A percentile compares a stretch with the other conserved stretches of the same genome.
These are phyloP conservation scores for Fusarium dimerum DNA, from an alignment of 2,329 filamentous ascomycete genomes.

Conservation along the genomic window DNA sequence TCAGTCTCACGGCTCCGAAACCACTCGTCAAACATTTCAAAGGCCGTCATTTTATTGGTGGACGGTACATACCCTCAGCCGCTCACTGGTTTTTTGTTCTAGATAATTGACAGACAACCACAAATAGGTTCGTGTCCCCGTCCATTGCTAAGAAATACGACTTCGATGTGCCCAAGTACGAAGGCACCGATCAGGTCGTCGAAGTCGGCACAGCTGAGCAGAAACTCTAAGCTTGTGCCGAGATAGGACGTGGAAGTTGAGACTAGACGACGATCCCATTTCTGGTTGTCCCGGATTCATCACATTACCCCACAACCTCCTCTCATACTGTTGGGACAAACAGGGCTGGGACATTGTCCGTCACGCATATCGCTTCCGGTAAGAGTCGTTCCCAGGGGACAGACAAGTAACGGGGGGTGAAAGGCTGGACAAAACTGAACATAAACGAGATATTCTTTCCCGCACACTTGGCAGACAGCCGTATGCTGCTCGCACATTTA, in stretches of 20 bases:
- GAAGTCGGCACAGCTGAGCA: slow-evolving; percentile 62
- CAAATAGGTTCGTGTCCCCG: slow-evolving; percentile 71
- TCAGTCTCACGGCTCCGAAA: slow-evolving; percentile 93
- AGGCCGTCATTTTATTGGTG: slow-evolving; percentile 90
- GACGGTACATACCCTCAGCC: slow-evolving; percentile 56
- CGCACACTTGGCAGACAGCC: slow-evolving; percentile 59
- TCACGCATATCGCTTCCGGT: slow-evolving; percentile 49
- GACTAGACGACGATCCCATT: slow-evolving; percentile 5
- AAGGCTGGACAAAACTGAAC: slow-evolving; percentile 56
- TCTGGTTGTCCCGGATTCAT: slow-evolving; percentile 8
- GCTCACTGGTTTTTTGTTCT: neutral
- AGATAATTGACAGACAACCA: slow-evolving; percentile 15
- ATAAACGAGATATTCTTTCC: slow-evolving; percentile 60
- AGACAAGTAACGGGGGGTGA: slow-evolving; percentile 49
- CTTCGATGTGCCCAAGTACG: slow-evolving; percentile 79
- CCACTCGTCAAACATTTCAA: slow-evolving; percentile 81
- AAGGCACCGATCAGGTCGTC: slow-evolving; percentile 85
- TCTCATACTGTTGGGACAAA: slow-evolving; percentile 59
- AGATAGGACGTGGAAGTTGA: slow-evolving; percentile 6
- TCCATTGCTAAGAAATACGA: slow-evolving; percentile 82
- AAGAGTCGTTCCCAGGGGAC: slow-evolving; percentile 45
- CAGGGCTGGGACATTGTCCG: slow-evolving; percentile 57
- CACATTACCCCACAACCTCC: slow-evolving; percentile 58
- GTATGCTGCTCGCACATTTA: slow-evolving; percentile 64
- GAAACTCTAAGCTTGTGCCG: slow-evolving; percentile 48